Conservation (phyloP, 2,329 filamentous ascomycete genomes). For the Diplodia sapinea region DNA sequence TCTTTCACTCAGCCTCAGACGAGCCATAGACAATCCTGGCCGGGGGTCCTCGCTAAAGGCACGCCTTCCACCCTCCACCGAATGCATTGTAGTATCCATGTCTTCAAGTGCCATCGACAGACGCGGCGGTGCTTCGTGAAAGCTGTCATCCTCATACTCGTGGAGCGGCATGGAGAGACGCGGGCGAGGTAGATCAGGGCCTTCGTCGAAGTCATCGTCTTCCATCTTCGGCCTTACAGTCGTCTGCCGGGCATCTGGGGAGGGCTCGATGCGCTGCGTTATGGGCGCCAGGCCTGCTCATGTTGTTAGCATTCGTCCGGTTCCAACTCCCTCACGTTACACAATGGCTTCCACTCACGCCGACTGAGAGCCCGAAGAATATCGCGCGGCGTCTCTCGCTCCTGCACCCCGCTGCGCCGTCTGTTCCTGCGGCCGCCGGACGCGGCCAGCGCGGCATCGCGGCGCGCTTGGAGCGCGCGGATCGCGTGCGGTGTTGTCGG, state of each 20-base stretch:
- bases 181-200: conserved; percentile 51
- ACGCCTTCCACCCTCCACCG: conserved; percentile 54
- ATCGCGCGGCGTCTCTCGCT: conserved; percentile 62
- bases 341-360: conserved; percentile 45
- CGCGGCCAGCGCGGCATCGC: conserved; percentile 57
- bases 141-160: conserved; percentile 52
- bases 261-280: conserved; percentile 55
- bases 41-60: conserved; percentile 48
- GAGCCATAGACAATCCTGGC: conserved; percentile 53
- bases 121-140: conserved; percentile 48
- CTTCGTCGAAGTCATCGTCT: conserved; percentile 55
- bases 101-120: conserved; percentile 47
- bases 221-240: conserved; percentile 40
- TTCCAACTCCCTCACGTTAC: background rate
- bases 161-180: conserved; percentile 51
- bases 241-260: conserved; percentile 50
- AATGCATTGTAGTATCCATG: conserved; percentile 53
- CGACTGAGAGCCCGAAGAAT: conserved; percentile 59
- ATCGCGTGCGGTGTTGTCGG: conserved; percentile 63
- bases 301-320: conserved; percentile 41
- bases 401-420: conserved; percentile 55
- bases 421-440: conserved; percentile 49
- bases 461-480: conserved; percentile 59
- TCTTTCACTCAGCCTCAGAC: conserved; percentile 55
- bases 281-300: conserved; percentile 53